Conservation (phyloP, 768 basidiomycete genomes). For the Cystofilobasidium macerans region DNA sequence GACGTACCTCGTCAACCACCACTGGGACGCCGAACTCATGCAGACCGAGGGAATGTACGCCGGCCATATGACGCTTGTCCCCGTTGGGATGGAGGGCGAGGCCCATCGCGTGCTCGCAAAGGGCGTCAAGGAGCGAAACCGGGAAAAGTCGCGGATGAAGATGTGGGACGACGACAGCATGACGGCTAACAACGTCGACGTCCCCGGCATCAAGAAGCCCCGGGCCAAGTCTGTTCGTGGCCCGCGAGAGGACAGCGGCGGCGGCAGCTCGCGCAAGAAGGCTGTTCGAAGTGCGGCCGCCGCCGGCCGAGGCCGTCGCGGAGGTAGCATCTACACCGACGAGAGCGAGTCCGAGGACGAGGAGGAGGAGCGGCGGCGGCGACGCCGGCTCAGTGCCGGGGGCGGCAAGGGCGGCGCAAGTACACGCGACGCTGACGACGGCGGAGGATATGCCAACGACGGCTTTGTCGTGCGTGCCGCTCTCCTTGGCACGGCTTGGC, state of each 20-base stretch:
- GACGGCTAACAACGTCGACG: constrained; percentile 12
- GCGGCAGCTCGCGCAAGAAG: constrained; percentile 1
- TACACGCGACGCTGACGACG: constrained; percentile 8
- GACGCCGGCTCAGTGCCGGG: not conserved
- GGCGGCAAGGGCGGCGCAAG: not conserved
- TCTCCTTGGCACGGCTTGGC: not conserved
- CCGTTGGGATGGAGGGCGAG: constrained; percentile 20
- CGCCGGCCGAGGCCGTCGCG: constrained; percentile 7
- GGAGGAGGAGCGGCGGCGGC: constrained; percentile 11
- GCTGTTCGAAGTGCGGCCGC: not conserved
- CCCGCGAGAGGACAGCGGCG: not conserved
- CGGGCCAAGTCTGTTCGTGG: constrained; percentile 1
- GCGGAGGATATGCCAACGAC: constrained; percentile 18
- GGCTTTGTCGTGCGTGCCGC: constrained; percentile 22
- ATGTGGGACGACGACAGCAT: constrained; percentile 25
- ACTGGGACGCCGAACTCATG: constrained; percentile 23
- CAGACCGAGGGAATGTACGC: constrained; percentile 17
- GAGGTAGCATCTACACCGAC: constrained; percentile 24
- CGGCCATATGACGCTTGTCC: constrained; percentile 17
- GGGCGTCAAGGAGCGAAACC: constrained; percentile 21
- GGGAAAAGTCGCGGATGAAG: constrained; percentile 12
- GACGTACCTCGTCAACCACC: constrained; percentile 23
- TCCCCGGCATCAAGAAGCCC: not conserved
- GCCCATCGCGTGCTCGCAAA: constrained; percentile 22
- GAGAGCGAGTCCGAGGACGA: constrained; percentile 19